Evolutionary conservation across 306 rosid species (phyloP).

Genomic region (Ammopiptanthus mongolicus): DNA sequence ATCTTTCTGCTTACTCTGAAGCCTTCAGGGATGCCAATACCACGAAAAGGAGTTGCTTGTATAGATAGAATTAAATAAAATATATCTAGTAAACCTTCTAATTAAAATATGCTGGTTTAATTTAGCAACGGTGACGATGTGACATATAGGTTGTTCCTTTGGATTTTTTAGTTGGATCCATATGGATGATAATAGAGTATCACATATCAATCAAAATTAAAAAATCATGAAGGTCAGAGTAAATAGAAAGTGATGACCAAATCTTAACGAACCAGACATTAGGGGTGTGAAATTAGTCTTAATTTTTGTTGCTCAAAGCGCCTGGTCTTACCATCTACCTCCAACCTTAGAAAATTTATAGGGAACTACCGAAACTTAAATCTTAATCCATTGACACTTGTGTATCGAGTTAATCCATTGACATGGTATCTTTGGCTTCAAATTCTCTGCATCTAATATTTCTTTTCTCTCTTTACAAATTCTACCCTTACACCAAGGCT

Average conservation of each 20-base stretch:
- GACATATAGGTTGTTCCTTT: not conserved
- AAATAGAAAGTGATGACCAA: not conserved
- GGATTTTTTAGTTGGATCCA: not conserved
- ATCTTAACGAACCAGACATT: not conserved
- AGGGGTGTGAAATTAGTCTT: not conserved
- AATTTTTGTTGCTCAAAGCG: not conserved
- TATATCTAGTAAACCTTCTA: not conserved
- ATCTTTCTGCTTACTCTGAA: not conserved
- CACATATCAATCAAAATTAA: not conserved
- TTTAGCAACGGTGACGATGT: not conserved
- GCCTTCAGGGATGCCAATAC: not conserved
- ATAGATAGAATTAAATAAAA: not conserved
- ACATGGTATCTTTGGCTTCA: not conserved
- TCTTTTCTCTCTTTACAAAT: not conserved
- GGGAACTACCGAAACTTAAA: not conserved
- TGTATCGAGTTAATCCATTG: not conserved
- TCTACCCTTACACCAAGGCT: conserved; percentile 1
- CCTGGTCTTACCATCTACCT: not conserved
- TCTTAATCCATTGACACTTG: not conserved
- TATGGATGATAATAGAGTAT: not conserved
- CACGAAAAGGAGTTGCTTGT: not conserved
- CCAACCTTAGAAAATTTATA: not conserved
- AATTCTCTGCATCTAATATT: conserved; percentile 9
- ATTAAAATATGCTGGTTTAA: not conserved
- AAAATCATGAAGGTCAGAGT: not conserved